Evolutionary conservation across 768 basidiomycete genomes (phyloP).

Genomic region (Lentinula raphanica): DNA sequence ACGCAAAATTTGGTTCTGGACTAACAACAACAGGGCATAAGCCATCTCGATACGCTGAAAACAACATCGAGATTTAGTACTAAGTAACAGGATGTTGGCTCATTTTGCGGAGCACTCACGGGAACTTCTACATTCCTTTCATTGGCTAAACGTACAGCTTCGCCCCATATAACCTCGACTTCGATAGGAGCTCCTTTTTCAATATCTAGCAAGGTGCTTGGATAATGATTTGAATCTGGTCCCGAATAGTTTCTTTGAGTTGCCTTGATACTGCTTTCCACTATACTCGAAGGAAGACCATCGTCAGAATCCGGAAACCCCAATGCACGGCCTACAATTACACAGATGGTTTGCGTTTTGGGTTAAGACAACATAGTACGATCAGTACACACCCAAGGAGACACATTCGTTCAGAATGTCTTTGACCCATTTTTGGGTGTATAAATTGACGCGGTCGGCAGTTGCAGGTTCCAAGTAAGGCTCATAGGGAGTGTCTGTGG

Average conservation of each 20-base stretch:
- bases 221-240: constrained; percentile 41
- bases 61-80: background rate
- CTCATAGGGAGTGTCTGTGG: constrained; percentile 28
- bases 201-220: constrained; percentile 63
- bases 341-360: background rate
- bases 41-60: constrained; percentile 7
- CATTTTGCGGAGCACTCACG: background rate
- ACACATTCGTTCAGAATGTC: constrained; percentile 43
- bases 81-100: background rate
- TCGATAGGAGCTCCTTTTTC: constrained; percentile 54
- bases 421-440: constrained; percentile 43
- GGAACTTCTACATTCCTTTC: constrained; percentile 34
- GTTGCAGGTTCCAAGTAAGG: constrained; percentile 37
- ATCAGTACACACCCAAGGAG: constrained; percentile 25
- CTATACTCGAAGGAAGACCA: constrained; percentile 45
- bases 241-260: constrained; percentile 33
- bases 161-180: constrained; percentile 62
- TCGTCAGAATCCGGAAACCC: constrained; percentile 42
- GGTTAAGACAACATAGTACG: background rate
- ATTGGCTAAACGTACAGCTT: constrained; percentile 50
- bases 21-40: constrained; percentile 8
- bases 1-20: constrained; percentile 13
- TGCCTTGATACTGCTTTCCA: constrained; percentile 31
- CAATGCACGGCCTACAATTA: constrained; percentile 22
- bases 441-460: constrained; percentile 32